A percentile compares a stretch with the other conserved stretches of the same genome.
Evolutionary conservation across 768 basidiomycete species (phyloP).

Genomic region (Myochromella boudieri): DNA sequence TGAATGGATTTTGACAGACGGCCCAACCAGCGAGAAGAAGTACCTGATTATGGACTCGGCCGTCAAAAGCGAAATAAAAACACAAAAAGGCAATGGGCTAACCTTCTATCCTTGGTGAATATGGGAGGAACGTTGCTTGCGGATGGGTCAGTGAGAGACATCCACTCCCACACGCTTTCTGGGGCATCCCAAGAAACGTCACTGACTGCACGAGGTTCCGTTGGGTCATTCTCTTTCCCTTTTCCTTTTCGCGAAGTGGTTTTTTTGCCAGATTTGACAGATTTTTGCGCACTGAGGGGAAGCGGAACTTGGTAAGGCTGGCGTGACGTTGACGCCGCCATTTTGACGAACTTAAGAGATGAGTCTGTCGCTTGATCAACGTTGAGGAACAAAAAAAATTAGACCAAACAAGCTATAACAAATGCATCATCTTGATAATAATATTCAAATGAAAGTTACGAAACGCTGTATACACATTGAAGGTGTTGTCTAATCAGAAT

Average conservation of each 20-base stretch:
- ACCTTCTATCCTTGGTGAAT: constrained; percentile 91
- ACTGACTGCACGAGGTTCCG: constrained; percentile 18
- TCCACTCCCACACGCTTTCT: constrained; percentile 61
- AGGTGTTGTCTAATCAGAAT: constrained; percentile 19
- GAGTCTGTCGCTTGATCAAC: too few relatives aligned
- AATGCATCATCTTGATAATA: not conserved
- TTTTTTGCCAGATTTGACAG: constrained; percentile 21
- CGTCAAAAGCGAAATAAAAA: not conserved
- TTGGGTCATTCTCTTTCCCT: constrained; percentile 38
- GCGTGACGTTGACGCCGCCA: constrained; percentile 45
- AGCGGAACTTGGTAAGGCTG: constrained; percentile 35
- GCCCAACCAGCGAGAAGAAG: constrained; percentile 85
- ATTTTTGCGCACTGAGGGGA: constrained; percentile 26
- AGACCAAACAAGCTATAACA: constrained; percentile 34
- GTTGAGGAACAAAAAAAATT: constrained; percentile 38
- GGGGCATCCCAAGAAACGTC: constrained; percentile 22
- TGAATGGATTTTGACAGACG: constrained; percentile 85
- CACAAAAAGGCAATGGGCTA: constrained; percentile 9
- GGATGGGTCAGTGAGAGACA: constrained; percentile 65
- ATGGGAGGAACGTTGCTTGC: constrained; percentile 67
- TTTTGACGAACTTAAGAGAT: constrained; percentile 19
- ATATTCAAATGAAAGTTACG: not conserved
- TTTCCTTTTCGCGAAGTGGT: constrained; percentile 44
- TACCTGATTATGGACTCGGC: constrained; percentile 49
- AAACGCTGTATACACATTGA: constrained; percentile 1